Percentiles rank a stretch among this genome's conserved stretches.
Evolutionary conservation across 805 yeast genomes (phyloP).

Genomic region (Cyberlindnera suaveolens): DNA sequence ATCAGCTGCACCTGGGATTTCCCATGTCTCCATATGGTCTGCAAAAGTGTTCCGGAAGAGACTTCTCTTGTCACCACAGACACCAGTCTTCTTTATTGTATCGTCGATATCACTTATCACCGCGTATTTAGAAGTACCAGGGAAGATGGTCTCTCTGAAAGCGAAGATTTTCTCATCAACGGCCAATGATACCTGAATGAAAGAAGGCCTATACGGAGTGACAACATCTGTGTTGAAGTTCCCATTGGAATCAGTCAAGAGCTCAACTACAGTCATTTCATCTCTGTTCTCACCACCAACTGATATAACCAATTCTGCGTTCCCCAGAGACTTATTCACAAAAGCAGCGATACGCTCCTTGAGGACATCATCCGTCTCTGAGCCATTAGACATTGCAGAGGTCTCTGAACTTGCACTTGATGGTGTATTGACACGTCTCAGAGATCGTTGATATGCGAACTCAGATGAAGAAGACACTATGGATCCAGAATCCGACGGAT

Average conservation of each 20-base stretch:
- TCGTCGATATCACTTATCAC: constrained; percentile 92
- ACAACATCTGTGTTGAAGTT: constrained; percentile 48
- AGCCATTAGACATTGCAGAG: constrained; percentile 4
- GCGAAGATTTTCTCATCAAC: constrained; percentile 42
- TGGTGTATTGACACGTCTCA: constrained; percentile 7
- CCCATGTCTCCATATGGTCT: constrained; percentile 59
- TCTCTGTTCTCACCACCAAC: constrained; percentile 44
- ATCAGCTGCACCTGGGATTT: constrained; percentile 62
- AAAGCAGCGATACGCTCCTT: constrained; percentile 65
- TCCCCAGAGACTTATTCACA: constrained; percentile 59
- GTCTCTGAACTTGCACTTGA: constrained; percentile 3
- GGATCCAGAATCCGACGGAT: constrained; percentile 23
- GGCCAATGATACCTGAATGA: constrained; percentile 43
- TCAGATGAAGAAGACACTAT: constrained; percentile 6
- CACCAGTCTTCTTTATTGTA: constrained; percentile 87
- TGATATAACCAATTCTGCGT: constrained; percentile 45
- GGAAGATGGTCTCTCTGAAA: constrained; percentile 38
- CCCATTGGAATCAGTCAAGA: constrained; percentile 61
- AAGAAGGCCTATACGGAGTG: constrained; percentile 56
- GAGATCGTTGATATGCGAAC: neutral
- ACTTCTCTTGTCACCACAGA: constrained; percentile 79
- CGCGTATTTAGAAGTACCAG: constrained; percentile 49
- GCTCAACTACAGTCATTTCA: constrained; percentile 26
- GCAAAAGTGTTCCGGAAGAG: constrained; percentile 74
- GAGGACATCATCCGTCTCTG: constrained; percentile 40